phyloP scores from a whole-genome alignment of 2,329 filamentous ascomycete genomes.

The Colletotrichum nymphaeae region DNA sequence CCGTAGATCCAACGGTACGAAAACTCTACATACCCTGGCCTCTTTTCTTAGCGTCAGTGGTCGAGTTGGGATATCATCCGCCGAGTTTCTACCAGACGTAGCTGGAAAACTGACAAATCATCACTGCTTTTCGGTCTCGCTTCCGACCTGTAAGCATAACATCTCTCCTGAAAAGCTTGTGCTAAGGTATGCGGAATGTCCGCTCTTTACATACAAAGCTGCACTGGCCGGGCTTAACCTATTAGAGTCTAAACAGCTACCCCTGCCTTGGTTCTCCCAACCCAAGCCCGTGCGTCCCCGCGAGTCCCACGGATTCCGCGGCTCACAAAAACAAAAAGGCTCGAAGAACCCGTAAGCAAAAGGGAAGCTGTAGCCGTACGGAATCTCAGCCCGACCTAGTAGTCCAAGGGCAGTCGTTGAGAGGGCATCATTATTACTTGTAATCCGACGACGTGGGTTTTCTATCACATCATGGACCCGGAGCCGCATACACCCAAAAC shows the following conservation, averaged over 20 bases:
- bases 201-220: neutral
- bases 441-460: neutral
- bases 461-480: neutral
- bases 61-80: too few species aligned
- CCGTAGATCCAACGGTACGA: too few species aligned
- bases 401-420: neutral
- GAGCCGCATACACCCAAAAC: slow-evolving; percentile 18
- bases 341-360: neutral
- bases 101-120: too few species aligned
- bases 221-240: neutral
- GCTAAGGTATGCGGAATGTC: neutral
- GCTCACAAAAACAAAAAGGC: slow-evolving; percentile 16
- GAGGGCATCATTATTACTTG: too few species aligned
- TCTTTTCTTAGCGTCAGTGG: too few species aligned
- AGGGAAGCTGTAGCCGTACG: neutral
- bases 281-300: slow-evolving; percentile 3
- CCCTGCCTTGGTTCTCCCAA: neutral
- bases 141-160: neutral
- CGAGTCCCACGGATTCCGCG: slow-evolving; percentile 20
- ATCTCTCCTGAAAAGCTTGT: neutral
- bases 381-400: neutral
- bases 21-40: too few species aligned
- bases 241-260: neutral
- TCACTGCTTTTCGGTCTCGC: neutral
- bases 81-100: too few species aligned